Evolutionary conservation across 1,284 basidiomycete species (phyloP), one percentile per base, ranked within the genome.

Genomic region (Fomitopsis schrenkii): DNA sequence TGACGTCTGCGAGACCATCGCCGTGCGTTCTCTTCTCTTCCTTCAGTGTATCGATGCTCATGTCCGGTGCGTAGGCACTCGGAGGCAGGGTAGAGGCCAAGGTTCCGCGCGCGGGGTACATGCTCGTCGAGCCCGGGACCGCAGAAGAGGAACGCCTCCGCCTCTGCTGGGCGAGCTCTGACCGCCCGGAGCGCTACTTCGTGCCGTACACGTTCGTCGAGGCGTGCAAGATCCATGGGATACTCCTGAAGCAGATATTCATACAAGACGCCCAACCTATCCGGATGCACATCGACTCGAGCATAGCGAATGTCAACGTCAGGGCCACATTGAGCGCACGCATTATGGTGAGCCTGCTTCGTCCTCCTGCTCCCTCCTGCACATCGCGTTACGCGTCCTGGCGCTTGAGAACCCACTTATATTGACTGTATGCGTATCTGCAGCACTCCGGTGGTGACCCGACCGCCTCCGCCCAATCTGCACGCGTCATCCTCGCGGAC

Each of bases 381-480:
- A n/a, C 36, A 15, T 35, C 35, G 53, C 8, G 12, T 10, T 36
- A 26, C 55, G 55, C n/a, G 26, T 14, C 22, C 54, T 35, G 54
- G 28, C 19, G 19, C 38, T 15, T 55, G 30, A 22, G 9, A n/a
- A n/a, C 17, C 10, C 26, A 9, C 33, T 3, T 48, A 26, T 9
- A 26, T 40, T 44, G 26, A 52, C 44, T 28, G n/a, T 40, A 35
- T n/a, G 48, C 48, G 48, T 26, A 8, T 53, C 17, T 14, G 54
- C 64, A 92, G 90, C 86, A 91, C 66, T 91, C 89, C 36, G 90
- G 90, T 35, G 90, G 90, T 8, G 85, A 91, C 62, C 87, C 88
- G 3, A 79, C 82, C 54, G 83, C 87, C 8, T 82, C 87, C 26
- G 77, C 80, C 14, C 83, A 88, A 65, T 81, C 81, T 9, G 90